Evolutionary conservation across 129 eudicot species (phyloP).

Genomic region (Saposhnikovia divaricata): DNA sequence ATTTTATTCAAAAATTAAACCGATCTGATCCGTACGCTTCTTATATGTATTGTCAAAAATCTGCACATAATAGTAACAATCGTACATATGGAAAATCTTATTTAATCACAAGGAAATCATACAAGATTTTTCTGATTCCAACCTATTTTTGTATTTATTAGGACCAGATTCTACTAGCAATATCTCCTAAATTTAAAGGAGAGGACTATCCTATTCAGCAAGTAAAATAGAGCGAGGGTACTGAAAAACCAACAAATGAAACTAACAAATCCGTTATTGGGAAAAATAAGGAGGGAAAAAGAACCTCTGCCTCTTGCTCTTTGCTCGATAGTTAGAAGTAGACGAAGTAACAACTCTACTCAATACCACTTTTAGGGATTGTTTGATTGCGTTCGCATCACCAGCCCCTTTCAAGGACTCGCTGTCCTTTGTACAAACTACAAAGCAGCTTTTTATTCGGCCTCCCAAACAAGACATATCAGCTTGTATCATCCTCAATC

Average conservation of each 20-base stretch:
- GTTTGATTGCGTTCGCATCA: conserved; percentile 27
- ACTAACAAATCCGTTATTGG: not conserved
- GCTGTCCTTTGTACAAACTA: conserved; percentile 25
- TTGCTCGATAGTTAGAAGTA: conserved; percentile 41
- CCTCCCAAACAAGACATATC: conserved; percentile 74
- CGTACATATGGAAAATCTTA: not conserved
- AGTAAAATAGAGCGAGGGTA: not conserved
- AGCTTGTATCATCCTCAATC: conserved; percentile 38
- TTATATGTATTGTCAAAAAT: no score
- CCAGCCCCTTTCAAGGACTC: conserved; percentile 13
- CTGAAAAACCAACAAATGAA: not conserved
- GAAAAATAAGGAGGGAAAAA: conserved; percentile 34
- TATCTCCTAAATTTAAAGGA: not conserved
- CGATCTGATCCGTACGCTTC: no score
- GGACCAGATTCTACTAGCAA: not conserved
- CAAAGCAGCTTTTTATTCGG: conserved; percentile 42
- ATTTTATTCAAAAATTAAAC: no score
- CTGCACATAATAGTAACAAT: no score
- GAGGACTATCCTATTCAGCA: not conserved
- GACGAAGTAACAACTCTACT: conserved; percentile 45
- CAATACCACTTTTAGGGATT: conserved; percentile 45
- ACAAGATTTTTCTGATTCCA: not conserved
- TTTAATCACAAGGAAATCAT: not conserved
- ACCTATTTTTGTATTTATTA: not conserved
- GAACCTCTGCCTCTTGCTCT: conserved; percentile 94